Evolutionary conservation across 2,329 filamentous ascomycete species (phyloP), one percentile per base, ranked within the genome.

Genomic region (Aspergillus aculeatinus): DNA sequence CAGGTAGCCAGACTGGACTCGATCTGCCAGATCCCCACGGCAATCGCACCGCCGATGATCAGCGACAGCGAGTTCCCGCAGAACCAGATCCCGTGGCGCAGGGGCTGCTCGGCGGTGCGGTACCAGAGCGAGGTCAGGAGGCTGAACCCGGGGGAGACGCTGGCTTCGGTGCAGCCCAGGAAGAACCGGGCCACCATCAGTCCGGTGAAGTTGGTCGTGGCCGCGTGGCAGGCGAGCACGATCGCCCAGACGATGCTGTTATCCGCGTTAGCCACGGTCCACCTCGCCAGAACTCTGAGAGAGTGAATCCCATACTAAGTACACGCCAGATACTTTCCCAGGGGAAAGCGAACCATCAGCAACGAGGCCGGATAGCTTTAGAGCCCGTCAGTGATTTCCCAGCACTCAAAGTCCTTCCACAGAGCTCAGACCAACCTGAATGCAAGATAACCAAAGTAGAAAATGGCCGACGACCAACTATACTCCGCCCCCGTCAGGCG

Each of bases 181-280:
- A 81, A 72, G 57, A 80, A 78, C 4, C 79, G 70, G 29, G 75
- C 71, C 1, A 73, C 68, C 68, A 80, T 76, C 5, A 80, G 66
- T 4, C 71, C 75, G 7, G 62, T 66, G 60, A 75, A 78, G 60
- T 75, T 72, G n/a, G 68, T 74, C 3, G 75, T 74, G 1, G 76
- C 74, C 5, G 77, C 75, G 47, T 73, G 67, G 27, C 68, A 68
- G 2, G 70, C 66, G 16, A 76, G 65, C 5, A 75, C 63, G 0
- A 68, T 49, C 2, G 71, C 70, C 74, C 73, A 75, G 7, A 71
- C 7, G 9, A 75, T 64, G 21, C 68, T 71, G 16, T 2, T 35
- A 11, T 16, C 14, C 6, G 33, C 16, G 42, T 59, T 14, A 62
- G 48, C 27, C 2, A 16, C 12, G 2, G 27, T 23, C 12, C 33